Conservation (phyloP, 2,329 filamentous ascomycete genomes). For the Cordyceps cateniannulata region DNA sequence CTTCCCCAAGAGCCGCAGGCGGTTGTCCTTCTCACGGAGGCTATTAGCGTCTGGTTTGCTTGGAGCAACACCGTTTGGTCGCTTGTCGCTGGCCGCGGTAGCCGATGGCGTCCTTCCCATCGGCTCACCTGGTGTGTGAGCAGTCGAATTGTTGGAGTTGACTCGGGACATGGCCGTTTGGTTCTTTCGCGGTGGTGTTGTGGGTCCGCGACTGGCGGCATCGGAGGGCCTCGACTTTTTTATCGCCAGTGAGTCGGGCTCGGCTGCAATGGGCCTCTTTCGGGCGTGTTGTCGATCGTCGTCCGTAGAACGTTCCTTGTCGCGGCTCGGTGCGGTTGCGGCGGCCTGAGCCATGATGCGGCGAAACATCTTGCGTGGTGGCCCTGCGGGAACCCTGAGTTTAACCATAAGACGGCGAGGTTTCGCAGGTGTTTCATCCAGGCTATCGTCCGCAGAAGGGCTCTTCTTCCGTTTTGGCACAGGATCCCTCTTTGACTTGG, state of each 20-base stretch:
- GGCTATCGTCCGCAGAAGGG: constrained; percentile 21
- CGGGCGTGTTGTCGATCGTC: constrained; percentile 27
- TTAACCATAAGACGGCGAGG: constrained; percentile 33
- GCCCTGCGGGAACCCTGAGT: constrained; percentile 42
- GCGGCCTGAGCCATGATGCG: constrained; percentile 37
- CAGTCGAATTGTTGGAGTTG: constrained; percentile 46
- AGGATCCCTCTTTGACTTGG: constrained; percentile 12
- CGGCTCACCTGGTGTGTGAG: constrained; percentile 43
- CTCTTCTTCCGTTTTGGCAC: constrained; percentile 21
- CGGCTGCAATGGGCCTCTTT: constrained; percentile 41
- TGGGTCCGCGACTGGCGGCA: constrained; percentile 31
- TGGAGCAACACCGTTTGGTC: constrained; percentile 24
- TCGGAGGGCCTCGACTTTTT: constrained; percentile 41
- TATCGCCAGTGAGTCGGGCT: constrained; percentile 29
- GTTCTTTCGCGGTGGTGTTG: constrained; percentile 48
- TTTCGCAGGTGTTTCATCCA: constrained; percentile 26
- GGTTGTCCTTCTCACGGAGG: constrained; percentile 30
- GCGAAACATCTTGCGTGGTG: constrained; percentile 37
- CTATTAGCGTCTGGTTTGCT: constrained; percentile 21
- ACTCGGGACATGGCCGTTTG: constrained; percentile 46
- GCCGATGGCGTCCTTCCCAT: constrained; percentile 24
- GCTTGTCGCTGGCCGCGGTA: constrained; percentile 18
- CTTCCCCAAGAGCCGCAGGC: constrained; percentile 36
- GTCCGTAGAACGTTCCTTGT: constrained; percentile 1
- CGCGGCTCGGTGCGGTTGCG: constrained; percentile 15